These are phyloP conservation scores for Tetraselmis chui DNA, from an alignment of 139 green algal genomes.

Conservation along the genomic window DNA sequence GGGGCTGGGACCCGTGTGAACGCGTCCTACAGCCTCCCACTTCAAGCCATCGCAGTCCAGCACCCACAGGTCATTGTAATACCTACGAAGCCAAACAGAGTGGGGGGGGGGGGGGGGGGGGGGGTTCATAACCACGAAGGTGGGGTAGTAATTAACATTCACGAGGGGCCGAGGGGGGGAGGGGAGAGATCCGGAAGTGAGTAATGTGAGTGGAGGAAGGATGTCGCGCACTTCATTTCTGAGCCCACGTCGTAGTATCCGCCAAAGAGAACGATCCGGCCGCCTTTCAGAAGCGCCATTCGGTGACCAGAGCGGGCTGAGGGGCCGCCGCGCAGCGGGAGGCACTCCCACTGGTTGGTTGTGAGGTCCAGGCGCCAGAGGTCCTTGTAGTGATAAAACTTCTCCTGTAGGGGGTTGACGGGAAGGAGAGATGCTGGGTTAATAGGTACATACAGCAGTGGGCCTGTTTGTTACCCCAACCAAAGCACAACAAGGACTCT, in stretches of 20 bases:
- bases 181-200: no score
- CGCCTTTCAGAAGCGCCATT: constrained; percentile 67
- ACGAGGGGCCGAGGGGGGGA: no score
- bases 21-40: constrained; percentile 50
- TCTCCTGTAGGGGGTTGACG: constrained; percentile 67
- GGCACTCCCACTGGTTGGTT: constrained; percentile 82
- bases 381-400: constrained; percentile 93
- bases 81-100: constrained; percentile 50
- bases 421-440: no score
- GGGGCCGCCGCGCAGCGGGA: constrained; percentile 67
- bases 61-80: constrained; percentile 89
- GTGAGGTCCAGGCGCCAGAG: constrained; percentile 89
- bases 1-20: constrained; percentile 31
- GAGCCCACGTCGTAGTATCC: constrained; percentile 88
- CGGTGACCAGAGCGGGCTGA: constrained; percentile 83
- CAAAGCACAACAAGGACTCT: no score
- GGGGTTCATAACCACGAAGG: no score
- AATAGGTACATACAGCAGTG: no score
- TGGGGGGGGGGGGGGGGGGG: no score
- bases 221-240: constrained; percentile 42
- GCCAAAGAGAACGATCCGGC: constrained; percentile 79
- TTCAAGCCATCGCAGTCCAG: constrained; percentile 68
- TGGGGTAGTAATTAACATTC: no score
- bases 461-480: no score
- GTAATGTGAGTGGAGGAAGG: no score